Base-by-base conservation (phyloP, 495 filamentous ascomycete genomes). In the Pyrenula massariospora region DNA sequence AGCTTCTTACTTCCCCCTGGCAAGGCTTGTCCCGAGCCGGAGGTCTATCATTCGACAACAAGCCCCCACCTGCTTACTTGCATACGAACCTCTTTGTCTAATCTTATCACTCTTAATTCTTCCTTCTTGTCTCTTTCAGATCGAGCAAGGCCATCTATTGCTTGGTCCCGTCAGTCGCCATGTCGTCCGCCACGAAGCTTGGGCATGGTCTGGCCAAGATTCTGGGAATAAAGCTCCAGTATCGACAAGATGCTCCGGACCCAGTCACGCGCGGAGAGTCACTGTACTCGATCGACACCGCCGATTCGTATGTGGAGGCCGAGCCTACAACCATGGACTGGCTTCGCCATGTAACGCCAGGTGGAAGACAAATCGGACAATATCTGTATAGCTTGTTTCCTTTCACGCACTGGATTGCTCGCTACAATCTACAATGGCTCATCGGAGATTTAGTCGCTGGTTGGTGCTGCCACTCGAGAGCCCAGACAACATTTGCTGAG, bases 361-460 rank as follows among this genome's bases (percentile, higher is more conserved):
- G 77, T 8, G 65, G 71, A 5, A 58, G 58, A 1, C 77, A 86
- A 12, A 21, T 86, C 12, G 55, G 62, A 11, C 60, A 71, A 0
- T 97, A 96, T 62, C 51, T 83, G 22, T 62, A 77, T 36, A 82
- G 77, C 15, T 70, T 98, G 12, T 94, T 98, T 64, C 93, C 93
- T 1, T 96, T 96, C 63, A 61, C 87, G 19, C 76, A 81, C 1
- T 98, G 93, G 93, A 93, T 98, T 59, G 70, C 72, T 10, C 78
- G 84, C 50, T 98, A 98, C 68, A 98, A 98, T 66, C 2, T 83
- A 50, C 82, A 88, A 75, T 98, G 93, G 93, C 70, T 96, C 11
- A 61, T 81, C 12, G 92, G 92, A 56, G 93, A 98, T 71, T 66
- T 96, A 49, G 84, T 96, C 52, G 94, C 93, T 55, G 93, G 92